Base-by-base conservation (phyloP, 2,329 filamentous ascomycete species). In the Diatrype stigma region DNA sequence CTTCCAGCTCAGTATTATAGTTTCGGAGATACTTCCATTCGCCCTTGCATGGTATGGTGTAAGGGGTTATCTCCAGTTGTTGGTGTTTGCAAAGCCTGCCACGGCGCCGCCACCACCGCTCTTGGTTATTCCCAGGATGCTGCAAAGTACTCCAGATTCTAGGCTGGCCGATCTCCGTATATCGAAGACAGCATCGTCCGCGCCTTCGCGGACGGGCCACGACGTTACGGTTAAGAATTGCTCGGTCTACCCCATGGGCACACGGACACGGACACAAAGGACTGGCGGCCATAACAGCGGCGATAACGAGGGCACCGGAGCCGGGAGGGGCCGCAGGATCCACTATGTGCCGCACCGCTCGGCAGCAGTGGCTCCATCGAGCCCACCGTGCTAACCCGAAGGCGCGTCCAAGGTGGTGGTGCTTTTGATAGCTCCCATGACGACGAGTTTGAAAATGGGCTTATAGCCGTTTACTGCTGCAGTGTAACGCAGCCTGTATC, bases 141-240 rank as follows among this genome's bases (percentile, higher is more conserved):
- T 89, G 0, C 83, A 86, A 60, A 80, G 79, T 3, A 77, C 1
- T 79, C 84, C 56, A 73, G 82, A 61, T 70, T 72, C 10, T 74
- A 75, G 23, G 77, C 82, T 23, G 79, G 79, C 11, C 79, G 79
- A 2, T 74, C 75, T 0, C 60, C 63, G 2, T 67, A 71, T 16
- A 70, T 79, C 2, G 73, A 74, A 8, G 73, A 80, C 14, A 73
- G 77, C 40, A 68, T 83, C 17, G 66, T 68, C 1, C 67, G 73
- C n/a, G 86, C 87, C 0, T 77, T 92, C 21, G 77, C 79, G 5
- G 79, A 85, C 59, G 86, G n/a, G 86, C 0, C 80, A 82, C 42
- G 85, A 86, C 45, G 84, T 91, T 5, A 91, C 87, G 1, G 86
- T 86, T 3, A 89, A 89, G 63, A 80, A 92, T 14, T 80, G 81